Evolutionary conservation across 495 filamentous ascomycete genomes (phyloP), one percentile per base, ranked within the genome.

Genomic region (Penicillium coprophilum): DNA sequence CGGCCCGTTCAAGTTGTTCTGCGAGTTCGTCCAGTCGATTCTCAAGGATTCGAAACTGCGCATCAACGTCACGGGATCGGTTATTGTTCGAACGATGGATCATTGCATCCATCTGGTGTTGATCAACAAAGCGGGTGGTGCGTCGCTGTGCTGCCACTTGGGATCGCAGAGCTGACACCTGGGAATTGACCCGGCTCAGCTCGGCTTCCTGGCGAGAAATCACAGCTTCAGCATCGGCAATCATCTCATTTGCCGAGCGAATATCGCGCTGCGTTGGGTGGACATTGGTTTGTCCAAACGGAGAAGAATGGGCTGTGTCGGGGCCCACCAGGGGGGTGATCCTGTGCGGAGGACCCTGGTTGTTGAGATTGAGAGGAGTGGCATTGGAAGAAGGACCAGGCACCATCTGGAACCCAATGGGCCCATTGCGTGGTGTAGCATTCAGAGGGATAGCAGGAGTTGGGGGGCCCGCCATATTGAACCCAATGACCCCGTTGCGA

Each of bases 281-380:
- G 20, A 38, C 17, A 31, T 7, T 17, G 15, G 24, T 4, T 9
- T 30, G 15, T 46, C 46, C 31, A 13, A 6, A n/a, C 1, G 46
- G 17, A 17, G 24, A 21, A 8, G 10, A 7, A 20, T 15, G 46
- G 46, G 46, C 46, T 49, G 31, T 49, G 46, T 21, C 46, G 28
- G 46, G 46, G 46, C 46, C 31, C 20, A 20, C 46, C 46, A 49
- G 46, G 31, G 31, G 46, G 46, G 17, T 4, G 31, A n/a, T 49
- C 31, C 46, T n/a, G 46, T 49, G 31, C 28, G 46, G 46, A 23
- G 46, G 46, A n/a, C 17, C 31, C 31, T 49, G 46, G 46, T 19
- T 34, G 11, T 23, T 34, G 4, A 34, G 34, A 7, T n/a, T n/a
- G n/a, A 7, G 8, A 36, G 30, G 4, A 32, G 27, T 32, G 24